Evolutionary conservation across 257 asterid species (phyloP).

Genomic region (Nicotiana otophora): DNA sequence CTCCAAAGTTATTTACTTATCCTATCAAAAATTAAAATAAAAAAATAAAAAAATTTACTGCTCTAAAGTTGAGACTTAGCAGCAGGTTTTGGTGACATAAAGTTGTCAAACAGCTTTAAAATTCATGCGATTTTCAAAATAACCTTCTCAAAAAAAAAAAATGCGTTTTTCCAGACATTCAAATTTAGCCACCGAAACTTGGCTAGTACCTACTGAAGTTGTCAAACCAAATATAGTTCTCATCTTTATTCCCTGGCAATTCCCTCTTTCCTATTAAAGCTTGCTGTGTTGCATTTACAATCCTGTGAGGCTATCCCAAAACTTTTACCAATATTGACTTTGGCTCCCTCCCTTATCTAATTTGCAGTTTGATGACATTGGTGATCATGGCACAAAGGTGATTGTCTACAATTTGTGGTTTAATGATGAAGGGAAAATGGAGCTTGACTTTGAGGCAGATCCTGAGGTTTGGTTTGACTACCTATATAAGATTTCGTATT

Average conservation of each 20-base stretch:
- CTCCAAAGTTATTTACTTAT: too few relatives aligned
- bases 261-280: not conserved
- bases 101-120: not conserved
- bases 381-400: conserved; percentile 77
- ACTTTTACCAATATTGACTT: not conserved
- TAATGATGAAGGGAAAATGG: conserved; percentile 58
- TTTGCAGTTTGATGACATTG: conserved; percentile 67
- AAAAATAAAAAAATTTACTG: too few relatives aligned
- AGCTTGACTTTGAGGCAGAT: conserved; percentile 87
- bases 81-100: not conserved
- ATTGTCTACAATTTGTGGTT: conserved; percentile 79
- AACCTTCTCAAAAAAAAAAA: not conserved
- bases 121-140: not conserved
- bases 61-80: not conserved
- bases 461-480: conserved; percentile 45
- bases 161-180: not conserved
- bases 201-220: not conserved
- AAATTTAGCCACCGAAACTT: not conserved
- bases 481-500: conserved; percentile 8
- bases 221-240: conserved; percentile 2
- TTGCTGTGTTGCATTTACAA: conserved; percentile 5
- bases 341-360: not conserved
- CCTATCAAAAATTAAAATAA: too few relatives aligned
- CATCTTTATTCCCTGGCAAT: not conserved
- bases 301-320: not conserved